phyloP scores from a whole-genome alignment of 1,284 basidiomycete species.

The Exobasidium rhododendri region DNA sequence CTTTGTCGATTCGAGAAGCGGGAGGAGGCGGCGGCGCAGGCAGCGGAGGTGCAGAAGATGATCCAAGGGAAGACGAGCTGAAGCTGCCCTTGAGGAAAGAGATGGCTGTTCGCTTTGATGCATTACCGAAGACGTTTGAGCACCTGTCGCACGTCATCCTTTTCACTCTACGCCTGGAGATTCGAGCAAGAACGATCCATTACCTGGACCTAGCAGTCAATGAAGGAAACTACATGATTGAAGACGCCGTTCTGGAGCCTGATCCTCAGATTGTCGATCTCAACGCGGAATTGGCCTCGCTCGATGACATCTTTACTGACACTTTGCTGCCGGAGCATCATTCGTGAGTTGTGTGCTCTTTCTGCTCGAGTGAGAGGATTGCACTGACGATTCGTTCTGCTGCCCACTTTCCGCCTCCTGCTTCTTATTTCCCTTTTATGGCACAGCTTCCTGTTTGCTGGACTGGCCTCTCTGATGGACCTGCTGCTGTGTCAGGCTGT shows the following conservation, averaged over 20 bases:
- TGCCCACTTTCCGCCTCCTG: slow-evolving; percentile 4
- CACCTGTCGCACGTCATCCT: slow-evolving; percentile 82
- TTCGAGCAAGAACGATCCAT: slow-evolving; percentile 78
- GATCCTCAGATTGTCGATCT: slow-evolving; percentile 85
- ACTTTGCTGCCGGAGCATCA: slow-evolving; percentile 27
- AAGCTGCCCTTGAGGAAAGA: slow-evolving; percentile 33
- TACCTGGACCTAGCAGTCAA: slow-evolving; percentile 74
- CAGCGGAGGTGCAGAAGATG: slow-evolving; percentile 5
- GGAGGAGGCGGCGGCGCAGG: too few species aligned
- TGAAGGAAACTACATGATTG: slow-evolving; percentile 61
- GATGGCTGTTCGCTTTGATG: slow-evolving; percentile 59
- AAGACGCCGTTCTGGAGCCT: slow-evolving; percentile 74
- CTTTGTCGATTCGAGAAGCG: background rate
- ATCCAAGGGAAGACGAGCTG: slow-evolving; percentile 19
- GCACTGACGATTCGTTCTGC: slow-evolving; percentile 3
- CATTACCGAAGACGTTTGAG: slow-evolving; percentile 81
- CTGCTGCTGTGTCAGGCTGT: slow-evolving; percentile 74
- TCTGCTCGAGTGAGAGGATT: too few species aligned
- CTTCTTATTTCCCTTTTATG: too few species aligned
- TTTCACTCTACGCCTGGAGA: slow-evolving; percentile 81
- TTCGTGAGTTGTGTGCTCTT: slow-evolving; percentile 1
- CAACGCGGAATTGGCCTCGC: slow-evolving; percentile 73
- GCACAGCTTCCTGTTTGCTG: slow-evolving; percentile 78
- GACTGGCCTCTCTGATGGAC: slow-evolving; percentile 82
- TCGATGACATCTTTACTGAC: slow-evolving; percentile 63